Evolutionary conservation across 163 green algal species (phyloP).

Genomic region (Scenedesmus sp.): DNA sequence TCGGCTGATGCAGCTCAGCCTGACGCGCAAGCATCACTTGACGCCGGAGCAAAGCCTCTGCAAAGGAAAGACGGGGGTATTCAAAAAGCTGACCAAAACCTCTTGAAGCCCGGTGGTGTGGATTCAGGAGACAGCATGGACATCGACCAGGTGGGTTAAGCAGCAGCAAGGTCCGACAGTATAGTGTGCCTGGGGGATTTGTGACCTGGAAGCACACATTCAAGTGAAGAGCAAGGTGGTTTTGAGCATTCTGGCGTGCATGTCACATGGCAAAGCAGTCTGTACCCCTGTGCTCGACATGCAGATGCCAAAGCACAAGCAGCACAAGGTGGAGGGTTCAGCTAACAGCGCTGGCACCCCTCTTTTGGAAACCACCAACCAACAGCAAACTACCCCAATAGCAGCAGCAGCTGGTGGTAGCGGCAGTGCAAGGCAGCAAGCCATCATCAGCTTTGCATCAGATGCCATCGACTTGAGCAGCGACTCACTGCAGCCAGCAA

Average conservation of each 20-base stretch:
- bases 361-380: constrained; percentile 16
- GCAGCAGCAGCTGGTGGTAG: neutral
- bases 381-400: neutral
- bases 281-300: neutral
- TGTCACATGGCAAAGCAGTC: neutral
- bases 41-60: neutral
- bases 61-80: neutral
- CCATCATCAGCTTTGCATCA: neutral
- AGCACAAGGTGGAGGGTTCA: neutral
- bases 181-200: neutral
- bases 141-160: constrained; percentile 4
- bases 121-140: neutral
- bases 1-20: neutral
- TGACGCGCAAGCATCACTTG: constrained; percentile 8
- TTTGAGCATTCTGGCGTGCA: neutral
- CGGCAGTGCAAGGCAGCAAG: neutral
- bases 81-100: neutral
- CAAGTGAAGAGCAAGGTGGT: neutral
- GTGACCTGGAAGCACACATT: neutral
- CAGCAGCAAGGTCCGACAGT: neutral
- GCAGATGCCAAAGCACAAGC: neutral
- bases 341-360: neutral
- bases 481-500: neutral
- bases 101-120: neutral
- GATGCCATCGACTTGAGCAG: neutral